These are phyloP conservation scores for Cucumis melo DNA, from an alignment of 306 rosid species.

Conservation along the genomic window DNA sequence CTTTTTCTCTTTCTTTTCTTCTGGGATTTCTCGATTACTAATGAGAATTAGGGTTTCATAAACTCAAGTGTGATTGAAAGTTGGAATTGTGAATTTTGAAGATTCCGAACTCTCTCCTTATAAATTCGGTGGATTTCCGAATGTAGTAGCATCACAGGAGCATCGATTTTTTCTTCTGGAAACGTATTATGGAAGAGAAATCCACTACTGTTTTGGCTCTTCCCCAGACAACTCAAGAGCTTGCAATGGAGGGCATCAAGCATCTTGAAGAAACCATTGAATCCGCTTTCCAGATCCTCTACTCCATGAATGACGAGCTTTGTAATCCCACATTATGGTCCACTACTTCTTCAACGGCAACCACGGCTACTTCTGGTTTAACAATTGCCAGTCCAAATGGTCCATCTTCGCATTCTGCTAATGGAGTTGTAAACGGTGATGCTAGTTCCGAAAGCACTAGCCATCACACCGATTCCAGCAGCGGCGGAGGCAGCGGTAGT, in stretches of 20 bases:
- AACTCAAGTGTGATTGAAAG: not conserved
- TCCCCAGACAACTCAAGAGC: conserved; percentile 54
- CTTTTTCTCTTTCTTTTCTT: not conserved
- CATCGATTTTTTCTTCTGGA: not conserved
- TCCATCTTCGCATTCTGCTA: conserved; percentile 28
- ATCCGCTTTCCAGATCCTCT: conserved; percentile 75
- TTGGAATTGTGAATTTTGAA: not conserved
- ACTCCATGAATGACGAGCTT: conserved; percentile 94
- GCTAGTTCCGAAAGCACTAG: conserved; percentile 41
- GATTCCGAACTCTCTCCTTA: not conserved
- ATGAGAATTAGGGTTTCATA: not conserved
- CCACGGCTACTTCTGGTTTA: conserved; percentile 11
- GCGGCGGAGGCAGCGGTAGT: conserved; percentile 21
- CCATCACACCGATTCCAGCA: conserved; percentile 28
- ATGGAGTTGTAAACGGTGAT: conserved; percentile 37
- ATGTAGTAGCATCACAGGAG: not conserved
- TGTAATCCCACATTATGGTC: conserved; percentile 81
- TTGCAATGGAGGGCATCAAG: conserved; percentile 75
- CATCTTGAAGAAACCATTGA: conserved; percentile 76
- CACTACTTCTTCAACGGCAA: conserved; percentile 22
- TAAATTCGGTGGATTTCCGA: not conserved
- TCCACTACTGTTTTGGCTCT: conserved; percentile 12
- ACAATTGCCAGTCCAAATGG: conserved; percentile 9
- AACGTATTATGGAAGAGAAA: conserved; percentile 37
- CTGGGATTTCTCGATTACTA: not conserved